Conservation (phyloP, 108 stramenopile genomes). For the Phaeodactylum tricornutum region DNA sequence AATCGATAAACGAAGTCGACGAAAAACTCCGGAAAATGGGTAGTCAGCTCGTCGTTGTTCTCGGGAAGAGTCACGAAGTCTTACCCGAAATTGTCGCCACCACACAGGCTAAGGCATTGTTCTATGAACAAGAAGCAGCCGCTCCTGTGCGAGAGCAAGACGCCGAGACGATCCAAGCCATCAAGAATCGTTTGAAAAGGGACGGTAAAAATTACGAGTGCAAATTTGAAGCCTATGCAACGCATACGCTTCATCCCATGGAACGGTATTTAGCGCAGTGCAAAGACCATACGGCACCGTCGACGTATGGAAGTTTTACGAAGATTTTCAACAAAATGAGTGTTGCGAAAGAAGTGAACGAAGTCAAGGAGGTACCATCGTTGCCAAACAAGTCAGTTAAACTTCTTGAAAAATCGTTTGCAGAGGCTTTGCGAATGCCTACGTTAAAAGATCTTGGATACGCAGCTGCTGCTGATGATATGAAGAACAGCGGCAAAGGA, state of each 20-base stretch:
- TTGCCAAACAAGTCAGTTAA: conserved; percentile 1
- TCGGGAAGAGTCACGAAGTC: conserved; percentile 68
- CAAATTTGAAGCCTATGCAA: conserved; percentile 12
- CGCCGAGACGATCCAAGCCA: not conserved
- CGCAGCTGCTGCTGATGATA: not conserved
- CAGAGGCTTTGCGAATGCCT: conserved; percentile 2
- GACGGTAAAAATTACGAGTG: no score
- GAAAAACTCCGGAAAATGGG: conserved; percentile 39
- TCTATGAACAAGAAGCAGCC: conserved; percentile 46
- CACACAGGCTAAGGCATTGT: conserved; percentile 55
- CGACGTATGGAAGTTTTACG: conserved; percentile 20
- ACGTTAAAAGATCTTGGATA: conserved; percentile 17
- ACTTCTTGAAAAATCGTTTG: not conserved
- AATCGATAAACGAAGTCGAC: conserved; percentile 76
- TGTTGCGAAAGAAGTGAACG: conserved; percentile 8
- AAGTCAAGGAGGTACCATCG: conserved; percentile 8
- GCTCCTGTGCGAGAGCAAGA: conserved; percentile 7
- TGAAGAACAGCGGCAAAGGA: conserved; percentile 2
- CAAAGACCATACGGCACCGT: conserved; percentile 14
- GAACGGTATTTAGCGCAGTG: conserved; percentile 17
- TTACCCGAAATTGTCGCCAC: conserved; percentile 50
- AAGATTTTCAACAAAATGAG: conserved; percentile 19
- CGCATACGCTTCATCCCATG: conserved; percentile 27
- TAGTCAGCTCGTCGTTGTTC: conserved; percentile 55
- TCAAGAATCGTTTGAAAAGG: no score